Evolutionary conservation across 176 grass and related monocot species (phyloP).

Genomic region (Lolium rigidum): DNA sequence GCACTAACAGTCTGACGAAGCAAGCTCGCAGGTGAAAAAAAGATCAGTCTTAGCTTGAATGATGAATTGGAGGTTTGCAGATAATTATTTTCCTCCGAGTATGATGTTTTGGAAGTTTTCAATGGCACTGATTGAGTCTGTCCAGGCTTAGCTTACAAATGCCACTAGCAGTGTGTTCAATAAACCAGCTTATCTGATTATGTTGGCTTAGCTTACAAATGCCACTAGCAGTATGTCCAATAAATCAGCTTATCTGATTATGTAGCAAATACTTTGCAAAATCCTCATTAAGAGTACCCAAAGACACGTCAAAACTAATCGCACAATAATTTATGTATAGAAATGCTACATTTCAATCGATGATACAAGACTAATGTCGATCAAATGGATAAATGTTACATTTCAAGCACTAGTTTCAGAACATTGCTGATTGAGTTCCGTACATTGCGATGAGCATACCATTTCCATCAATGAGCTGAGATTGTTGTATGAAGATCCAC

Average conservation of each 20-base stretch:
- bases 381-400: neutral
- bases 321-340: neutral
- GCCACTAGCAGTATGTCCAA: neutral
- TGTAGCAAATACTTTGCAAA: neutral
- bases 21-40: too few relatives aligned
- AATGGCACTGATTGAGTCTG: too few relatives aligned
- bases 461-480: constrained; percentile 52
- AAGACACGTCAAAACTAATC: neutral
- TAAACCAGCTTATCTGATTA: too few relatives aligned
- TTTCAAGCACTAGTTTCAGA: constrained; percentile 19
- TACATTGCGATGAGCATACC: neutral
- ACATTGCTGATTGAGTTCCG: neutral
- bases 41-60: neutral
- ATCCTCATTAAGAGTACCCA: neutral
- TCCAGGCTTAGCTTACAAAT: neutral
- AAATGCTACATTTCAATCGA: neutral
- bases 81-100: neutral
- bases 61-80: neutral
- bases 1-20: too few relatives aligned
- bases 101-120: neutral
- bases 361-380: neutral
- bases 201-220: too few relatives aligned
- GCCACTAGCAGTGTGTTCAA: too few relatives aligned
- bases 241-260: neutral
- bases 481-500: constrained; percentile 49